Evolutionary conservation across 106 monocot species (phyloP).

Genomic region (Iris macrosiphon): DNA sequence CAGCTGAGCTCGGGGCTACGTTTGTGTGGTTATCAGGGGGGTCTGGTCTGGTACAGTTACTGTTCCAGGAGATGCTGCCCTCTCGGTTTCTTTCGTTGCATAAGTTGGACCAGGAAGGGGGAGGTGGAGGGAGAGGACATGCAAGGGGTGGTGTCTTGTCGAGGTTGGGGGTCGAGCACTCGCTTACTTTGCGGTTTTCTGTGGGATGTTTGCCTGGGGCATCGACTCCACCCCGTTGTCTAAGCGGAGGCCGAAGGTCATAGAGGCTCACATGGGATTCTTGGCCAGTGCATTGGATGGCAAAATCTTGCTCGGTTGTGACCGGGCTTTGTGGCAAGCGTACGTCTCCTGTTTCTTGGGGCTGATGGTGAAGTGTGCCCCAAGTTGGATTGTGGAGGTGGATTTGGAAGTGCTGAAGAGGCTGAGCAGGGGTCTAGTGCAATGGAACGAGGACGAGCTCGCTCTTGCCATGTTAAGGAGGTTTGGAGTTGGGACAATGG

Average conservation of each 20-base stretch:
- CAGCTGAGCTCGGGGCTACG: slow-evolving; percentile 67
- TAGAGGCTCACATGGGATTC: slow-evolving; percentile 72
- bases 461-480: slow-evolving; percentile 51
- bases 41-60: slow-evolving; percentile 56
- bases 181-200: slow-evolving; percentile 59
- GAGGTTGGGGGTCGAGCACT: slow-evolving; percentile 55
- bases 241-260: slow-evolving; percentile 44
- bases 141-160: slow-evolving; percentile 22
- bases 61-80: slow-evolving; percentile 77
- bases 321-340: slow-evolving; percentile 54
- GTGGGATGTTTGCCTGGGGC: slow-evolving; percentile 91
- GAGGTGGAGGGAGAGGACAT: background rate
- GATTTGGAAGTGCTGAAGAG: slow-evolving; percentile 43
- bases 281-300: slow-evolving; percentile 66
- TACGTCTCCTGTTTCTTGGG: slow-evolving; percentile 70
- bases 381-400: slow-evolving; percentile 68
- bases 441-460: slow-evolving; percentile 66
- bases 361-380: slow-evolving; percentile 71
- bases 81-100: slow-evolving; percentile 70
- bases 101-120: slow-evolving; percentile 24
- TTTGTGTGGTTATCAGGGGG: slow-evolving; percentile 91
- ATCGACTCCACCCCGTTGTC: slow-evolving; percentile 33
- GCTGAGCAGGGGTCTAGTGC: slow-evolving; percentile 50
- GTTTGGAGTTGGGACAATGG: slow-evolving; percentile 56
- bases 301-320: slow-evolving; percentile 73